Evolutionary conservation across 805 yeast species (phyloP).

Genomic region (Metschnikowia chrysomelidarum): DNA sequence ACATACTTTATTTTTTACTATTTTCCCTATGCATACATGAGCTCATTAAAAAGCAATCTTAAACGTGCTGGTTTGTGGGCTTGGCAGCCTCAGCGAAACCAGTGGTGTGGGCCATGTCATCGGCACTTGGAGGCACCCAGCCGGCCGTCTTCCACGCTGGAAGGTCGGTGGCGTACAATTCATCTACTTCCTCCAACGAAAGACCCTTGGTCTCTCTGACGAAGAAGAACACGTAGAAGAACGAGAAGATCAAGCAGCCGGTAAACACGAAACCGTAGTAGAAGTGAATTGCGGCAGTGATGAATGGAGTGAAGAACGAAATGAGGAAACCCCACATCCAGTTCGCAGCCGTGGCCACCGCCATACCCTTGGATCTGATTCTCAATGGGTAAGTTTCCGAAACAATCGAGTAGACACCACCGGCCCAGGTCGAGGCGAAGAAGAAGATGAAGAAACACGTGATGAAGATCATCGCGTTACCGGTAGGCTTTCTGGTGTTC

Average conservation of each 20-base stretch:
- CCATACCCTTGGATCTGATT: constrained; percentile 61
- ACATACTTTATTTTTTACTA: too few relatives aligned
- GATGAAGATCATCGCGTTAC: constrained; percentile 60
- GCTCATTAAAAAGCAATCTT: not conserved
- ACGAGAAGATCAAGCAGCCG: constrained; percentile 60
- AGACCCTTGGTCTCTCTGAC: constrained; percentile 81
- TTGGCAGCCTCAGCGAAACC: constrained; percentile 38
- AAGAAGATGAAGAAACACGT: constrained; percentile 63
- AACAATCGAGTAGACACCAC: constrained; percentile 62
- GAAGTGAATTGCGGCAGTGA: constrained; percentile 60
- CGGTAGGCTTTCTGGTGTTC: constrained; percentile 47
- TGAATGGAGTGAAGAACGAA: constrained; percentile 65
- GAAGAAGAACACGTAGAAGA: constrained; percentile 69
- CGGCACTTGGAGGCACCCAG: constrained; percentile 51
- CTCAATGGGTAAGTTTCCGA: constrained; percentile 69
- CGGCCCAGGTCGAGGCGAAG: constrained; percentile 79
- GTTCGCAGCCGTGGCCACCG: constrained; percentile 62
- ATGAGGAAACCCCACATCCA: constrained; percentile 66
- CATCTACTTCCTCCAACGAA: constrained; percentile 79
- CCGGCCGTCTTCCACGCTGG: constrained; percentile 42
- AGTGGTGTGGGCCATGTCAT: constrained; percentile 34
- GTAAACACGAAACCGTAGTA: constrained; percentile 64
- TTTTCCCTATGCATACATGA: constrained; percentile 4
- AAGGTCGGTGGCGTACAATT: constrained; percentile 48
- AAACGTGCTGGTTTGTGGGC: constrained; percentile 20